Evolutionary conservation across 2,329 filamentous ascomycete genomes (phyloP), one percentile per base, ranked within the genome.

Genomic region (Nannizzia gypsea): DNA sequence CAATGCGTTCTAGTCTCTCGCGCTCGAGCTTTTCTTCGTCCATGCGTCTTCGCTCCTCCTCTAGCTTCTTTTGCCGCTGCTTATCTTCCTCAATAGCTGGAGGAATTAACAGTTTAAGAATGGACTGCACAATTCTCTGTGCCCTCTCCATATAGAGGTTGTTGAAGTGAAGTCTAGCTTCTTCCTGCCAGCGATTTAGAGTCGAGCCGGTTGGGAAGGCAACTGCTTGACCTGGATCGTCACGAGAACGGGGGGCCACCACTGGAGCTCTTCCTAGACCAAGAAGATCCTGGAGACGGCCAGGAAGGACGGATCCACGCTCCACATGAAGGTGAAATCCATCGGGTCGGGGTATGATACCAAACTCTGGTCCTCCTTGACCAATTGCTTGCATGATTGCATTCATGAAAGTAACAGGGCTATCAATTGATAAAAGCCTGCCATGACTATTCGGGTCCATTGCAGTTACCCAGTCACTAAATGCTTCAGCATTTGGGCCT

Each of bases 101-200:
- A 44, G 93, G 93, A 2, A 92, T 85, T 63, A 99, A 81, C 44
- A 84, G 75, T 50, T 83, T 85, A 44, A 90, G 77, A 26, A 99
- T 81, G 1, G 83, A 81, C 65, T 83, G 86, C 64, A 86, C 75
- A 15, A 95, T 78, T 58, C 83, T 82, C 62, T 82, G 78, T 1
- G 85, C 81, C 69, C 88, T 88, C 56, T 96, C 90, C 2, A 82
- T 70, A 58, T 86, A 81, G 56, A 76, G 79, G 22, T 78, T 74
- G 26, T 88, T 88, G 72, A 93, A 97, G 0, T 97, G 80, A 71
- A 99, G 85, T 64, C 87, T 85, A 6, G 90, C 86, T 72, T 97
- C 95, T 69, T 96, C 90, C 69, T 88, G 83, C 86, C 95, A 99
- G 63, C 93, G 86, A 58, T 81, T 80, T 59, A 81, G 78, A 0